Percentiles rank a stretch among this genome's conserved stretches.
phyloP scores from a whole-genome alignment of 306 rosid genomes.

The Citrullus colocynthis region DNA sequence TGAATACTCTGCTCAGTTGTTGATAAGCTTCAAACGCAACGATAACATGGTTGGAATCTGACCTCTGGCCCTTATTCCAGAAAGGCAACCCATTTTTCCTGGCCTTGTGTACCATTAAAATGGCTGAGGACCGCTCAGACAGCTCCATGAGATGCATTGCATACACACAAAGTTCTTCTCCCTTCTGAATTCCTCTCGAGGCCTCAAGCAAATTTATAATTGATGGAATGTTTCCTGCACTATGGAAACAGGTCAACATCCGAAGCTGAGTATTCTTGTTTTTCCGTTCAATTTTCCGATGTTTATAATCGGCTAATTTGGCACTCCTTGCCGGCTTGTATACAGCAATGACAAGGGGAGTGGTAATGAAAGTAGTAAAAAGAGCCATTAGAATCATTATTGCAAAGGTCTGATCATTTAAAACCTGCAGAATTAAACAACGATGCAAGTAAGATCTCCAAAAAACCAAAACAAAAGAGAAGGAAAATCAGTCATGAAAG shows the following conservation, averaged over 20 bases:
- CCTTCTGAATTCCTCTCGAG: constrained; percentile 58
- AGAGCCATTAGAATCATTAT: constrained; percentile 89
- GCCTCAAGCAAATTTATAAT: constrained; percentile 60
- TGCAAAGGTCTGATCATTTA: constrained; percentile 86
- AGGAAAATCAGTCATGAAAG: no score
- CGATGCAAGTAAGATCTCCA: background rate
- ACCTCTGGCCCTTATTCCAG: constrained; percentile 34
- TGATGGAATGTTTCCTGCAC: constrained; percentile 56
- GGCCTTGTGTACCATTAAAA: constrained; percentile 66
- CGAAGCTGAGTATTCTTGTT: constrained; percentile 38
- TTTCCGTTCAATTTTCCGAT: constrained; percentile 46
- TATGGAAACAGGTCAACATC: constrained; percentile 58
- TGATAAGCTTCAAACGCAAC: constrained; percentile 67
- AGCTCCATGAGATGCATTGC: constrained; percentile 82
- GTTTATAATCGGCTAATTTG: constrained; percentile 33
- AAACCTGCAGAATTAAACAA: constrained; percentile 44
- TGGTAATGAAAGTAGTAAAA: constrained; percentile 72
- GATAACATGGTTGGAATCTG: constrained; percentile 29
- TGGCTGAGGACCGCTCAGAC: constrained; percentile 75
- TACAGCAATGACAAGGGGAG: constrained; percentile 51
- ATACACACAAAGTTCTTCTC: constrained; percentile 49
- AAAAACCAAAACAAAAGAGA: background rate
- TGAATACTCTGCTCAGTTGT: constrained; percentile 51
- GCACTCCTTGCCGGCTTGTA: constrained; percentile 49
- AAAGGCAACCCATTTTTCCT: constrained; percentile 73